Evolutionary conservation across 805 yeast species (phyloP).

Genomic region (Hanseniaspora lindneri): DNA sequence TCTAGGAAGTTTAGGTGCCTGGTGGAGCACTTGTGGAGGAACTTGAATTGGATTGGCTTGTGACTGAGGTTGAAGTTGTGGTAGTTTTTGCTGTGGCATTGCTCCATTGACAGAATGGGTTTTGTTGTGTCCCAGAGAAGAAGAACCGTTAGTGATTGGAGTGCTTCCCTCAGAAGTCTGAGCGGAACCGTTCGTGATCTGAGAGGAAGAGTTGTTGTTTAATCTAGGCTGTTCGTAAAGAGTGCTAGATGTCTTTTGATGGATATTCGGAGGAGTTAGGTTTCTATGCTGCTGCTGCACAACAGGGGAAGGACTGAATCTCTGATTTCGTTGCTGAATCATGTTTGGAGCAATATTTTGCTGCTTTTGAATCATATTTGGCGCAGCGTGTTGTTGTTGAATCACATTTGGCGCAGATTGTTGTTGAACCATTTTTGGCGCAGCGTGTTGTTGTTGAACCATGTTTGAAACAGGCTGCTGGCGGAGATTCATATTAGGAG

Average conservation of each 20-base stretch:
- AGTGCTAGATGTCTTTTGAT: neutral
- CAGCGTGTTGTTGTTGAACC: too few relatives aligned
- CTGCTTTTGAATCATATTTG: too few relatives aligned
- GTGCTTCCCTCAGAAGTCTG: neutral
- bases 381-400: too few relatives aligned
- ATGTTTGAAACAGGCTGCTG: too few relatives aligned
- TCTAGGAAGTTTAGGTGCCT: conserved; percentile 6
- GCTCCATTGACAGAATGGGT: neutral
- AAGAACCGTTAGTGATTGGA: neutral
- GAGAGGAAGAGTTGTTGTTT: neutral
- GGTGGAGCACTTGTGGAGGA: conserved; percentile 1
- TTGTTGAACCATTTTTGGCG: too few relatives aligned
- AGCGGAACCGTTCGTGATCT: neutral
- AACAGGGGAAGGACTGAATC: too few relatives aligned
- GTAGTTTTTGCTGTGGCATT: neutral
- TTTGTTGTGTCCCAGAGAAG: neutral
- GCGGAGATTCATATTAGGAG: too few relatives aligned
- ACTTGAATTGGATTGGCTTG: neutral
- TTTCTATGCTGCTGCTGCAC: too few relatives aligned
- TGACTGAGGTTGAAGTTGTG: neutral
- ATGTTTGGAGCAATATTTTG: too few relatives aligned
- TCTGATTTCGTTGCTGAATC: too few relatives aligned
- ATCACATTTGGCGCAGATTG: neutral
- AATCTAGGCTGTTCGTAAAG: neutral
- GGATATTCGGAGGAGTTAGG: neutral